Conservation (phyloP, 2,329 filamentous ascomycete species). For the Colletotrichum destructivum region DNA sequence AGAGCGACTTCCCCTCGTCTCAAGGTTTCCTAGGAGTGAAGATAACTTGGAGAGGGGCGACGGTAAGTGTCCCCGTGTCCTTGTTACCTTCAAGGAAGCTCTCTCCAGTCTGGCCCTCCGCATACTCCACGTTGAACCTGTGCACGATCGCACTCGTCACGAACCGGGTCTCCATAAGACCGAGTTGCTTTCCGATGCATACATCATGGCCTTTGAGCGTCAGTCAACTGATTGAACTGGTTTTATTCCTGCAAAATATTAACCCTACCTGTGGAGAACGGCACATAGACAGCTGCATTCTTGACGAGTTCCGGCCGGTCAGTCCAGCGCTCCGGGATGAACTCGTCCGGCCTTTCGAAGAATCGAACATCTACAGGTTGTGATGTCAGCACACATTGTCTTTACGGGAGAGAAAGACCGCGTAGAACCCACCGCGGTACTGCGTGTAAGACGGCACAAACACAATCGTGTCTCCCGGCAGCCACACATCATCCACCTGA, state of each 20-base stretch:
- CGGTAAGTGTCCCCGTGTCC: constrained; percentile 36
- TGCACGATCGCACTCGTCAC: constrained; percentile 36
- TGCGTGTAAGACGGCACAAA: constrained; percentile 49
- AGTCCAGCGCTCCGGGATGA: constrained; percentile 57
- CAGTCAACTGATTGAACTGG: not conserved
- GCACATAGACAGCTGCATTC: constrained; percentile 49
- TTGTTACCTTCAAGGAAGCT: constrained; percentile 26
- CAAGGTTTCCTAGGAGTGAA: constrained; percentile 20
- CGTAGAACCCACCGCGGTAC: constrained; percentile 37
- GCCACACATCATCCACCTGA: constrained; percentile 48
- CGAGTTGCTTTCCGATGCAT: constrained; percentile 55
- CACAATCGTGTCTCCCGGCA: constrained; percentile 55
- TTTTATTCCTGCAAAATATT: not conserved
- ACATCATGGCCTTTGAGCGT: constrained; percentile 46
- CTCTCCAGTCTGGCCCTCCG: constrained; percentile 27
- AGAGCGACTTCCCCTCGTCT: not conserved
- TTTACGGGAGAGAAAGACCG: fast-evolving
- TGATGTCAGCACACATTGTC: constrained; percentile 5
- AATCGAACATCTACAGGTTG: constrained; percentile 33
- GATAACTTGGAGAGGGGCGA: constrained; percentile 29
- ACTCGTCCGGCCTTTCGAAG: constrained; percentile 48
- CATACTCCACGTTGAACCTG: constrained; percentile 29
- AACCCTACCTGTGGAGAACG: constrained; percentile 50
- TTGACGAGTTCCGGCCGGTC: constrained; percentile 49
- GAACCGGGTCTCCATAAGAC: constrained; percentile 51